Percentiles rank a stretch among this genome's conserved stretches.
Evolutionary conservation across 257 asterid genomes (phyloP).

Genomic region (Solanum ahanhuiri): DNA sequence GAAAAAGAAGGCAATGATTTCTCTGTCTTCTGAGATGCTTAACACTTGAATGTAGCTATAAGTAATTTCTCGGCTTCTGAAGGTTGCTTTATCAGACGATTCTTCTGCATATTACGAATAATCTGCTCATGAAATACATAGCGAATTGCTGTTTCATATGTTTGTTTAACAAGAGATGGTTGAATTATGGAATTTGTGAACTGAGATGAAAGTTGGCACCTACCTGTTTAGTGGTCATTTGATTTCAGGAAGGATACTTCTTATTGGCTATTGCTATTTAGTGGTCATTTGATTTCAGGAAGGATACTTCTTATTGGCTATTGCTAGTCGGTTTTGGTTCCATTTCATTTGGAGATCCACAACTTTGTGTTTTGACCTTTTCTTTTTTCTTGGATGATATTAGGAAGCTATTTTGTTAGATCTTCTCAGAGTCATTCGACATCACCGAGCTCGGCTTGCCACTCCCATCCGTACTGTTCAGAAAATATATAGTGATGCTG

Average conservation of each 20-base stretch:
- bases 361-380: neutral
- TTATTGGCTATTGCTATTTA: neutral
- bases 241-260: neutral
- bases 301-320: neutral
- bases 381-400: constrained; percentile 6
- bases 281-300: neutral
- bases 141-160: neutral
- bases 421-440: constrained; percentile 87
- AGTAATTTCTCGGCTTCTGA: neutral
- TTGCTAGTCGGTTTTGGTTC: neutral
- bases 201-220: neutral
- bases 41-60: neutral
- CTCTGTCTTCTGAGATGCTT: neutral
- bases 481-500: constrained; percentile 69
- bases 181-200: neutral
- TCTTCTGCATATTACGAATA: neutral
- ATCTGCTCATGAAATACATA: neutral
- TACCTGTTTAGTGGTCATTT: neutral
- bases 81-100: neutral
- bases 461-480: constrained; percentile 97
- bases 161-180: neutral
- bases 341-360: neutral
- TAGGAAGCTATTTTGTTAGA: constrained; percentile 89
- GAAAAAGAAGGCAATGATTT: neutral
- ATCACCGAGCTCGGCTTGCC: constrained; percentile 95